phyloP scores from a whole-genome alignment of 148 eudicot species.

The Hydrangea macrophylla region DNA sequence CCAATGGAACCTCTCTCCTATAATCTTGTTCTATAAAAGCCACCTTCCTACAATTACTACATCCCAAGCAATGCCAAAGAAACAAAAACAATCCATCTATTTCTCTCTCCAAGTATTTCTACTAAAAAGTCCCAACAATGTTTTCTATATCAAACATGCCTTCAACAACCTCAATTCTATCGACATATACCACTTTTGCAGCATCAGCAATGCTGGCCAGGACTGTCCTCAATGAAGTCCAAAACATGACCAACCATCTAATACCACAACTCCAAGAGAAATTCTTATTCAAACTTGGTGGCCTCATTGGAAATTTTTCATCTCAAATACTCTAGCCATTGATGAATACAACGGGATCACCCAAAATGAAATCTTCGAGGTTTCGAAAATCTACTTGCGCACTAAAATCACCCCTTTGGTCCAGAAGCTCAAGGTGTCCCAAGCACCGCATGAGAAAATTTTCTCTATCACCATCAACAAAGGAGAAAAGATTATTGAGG shows the following conservation, averaged over 20 bases:
- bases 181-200: neutral
- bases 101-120: neutral
- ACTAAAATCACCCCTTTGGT: conserved; percentile 3
- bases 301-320: neutral
- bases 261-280: conserved; percentile 11
- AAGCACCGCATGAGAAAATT: neutral
- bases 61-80: neutral
- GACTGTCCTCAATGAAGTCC: neutral
- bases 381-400: conserved; percentile 4
- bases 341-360: conserved; percentile 8
- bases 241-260: neutral
- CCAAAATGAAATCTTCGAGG: conserved; percentile 6
- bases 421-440: conserved; percentile 10
- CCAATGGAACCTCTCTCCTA: neutral
- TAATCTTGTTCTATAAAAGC: neutral
- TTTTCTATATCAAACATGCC: neutral
- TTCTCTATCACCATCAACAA: neutral
- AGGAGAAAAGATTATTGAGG: conserved; percentile 13
- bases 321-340: conserved; percentile 9
- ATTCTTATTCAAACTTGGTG: conserved; percentile 14
- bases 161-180: neutral
- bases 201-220: conserved; percentile 4
- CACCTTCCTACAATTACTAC: neutral
- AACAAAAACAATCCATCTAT: neutral
- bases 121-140: neutral